Conservation (phyloP, 768 basidiomycete species). For the Auricularia sp. region DNA sequence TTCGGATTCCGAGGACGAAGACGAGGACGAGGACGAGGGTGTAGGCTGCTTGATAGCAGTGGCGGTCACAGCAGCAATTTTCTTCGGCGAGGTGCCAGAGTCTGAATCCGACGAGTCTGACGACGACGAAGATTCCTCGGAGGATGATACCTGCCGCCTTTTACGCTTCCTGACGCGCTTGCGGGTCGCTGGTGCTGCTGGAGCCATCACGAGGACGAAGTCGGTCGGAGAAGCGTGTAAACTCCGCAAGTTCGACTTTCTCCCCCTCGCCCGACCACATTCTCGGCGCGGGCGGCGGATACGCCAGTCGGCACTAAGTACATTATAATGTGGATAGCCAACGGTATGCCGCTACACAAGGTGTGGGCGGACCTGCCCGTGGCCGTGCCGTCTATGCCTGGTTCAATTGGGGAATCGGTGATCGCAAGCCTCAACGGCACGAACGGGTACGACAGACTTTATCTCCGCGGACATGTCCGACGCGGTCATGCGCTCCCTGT, state of each 20-base stretch:
- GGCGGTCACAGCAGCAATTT: background rate
- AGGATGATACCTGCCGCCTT: background rate
- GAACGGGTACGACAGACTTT: background rate
- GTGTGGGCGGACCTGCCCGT: constrained; percentile 11
- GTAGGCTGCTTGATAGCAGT: background rate
- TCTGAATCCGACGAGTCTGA: background rate
- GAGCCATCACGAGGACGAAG: background rate
- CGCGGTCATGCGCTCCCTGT: background rate
- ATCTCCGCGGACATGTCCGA: background rate
- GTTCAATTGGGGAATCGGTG: background rate
- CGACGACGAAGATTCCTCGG: background rate
- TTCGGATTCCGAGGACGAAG: background rate
- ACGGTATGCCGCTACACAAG: constrained; percentile 16
- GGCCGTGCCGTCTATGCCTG: background rate
- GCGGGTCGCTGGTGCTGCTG: background rate
- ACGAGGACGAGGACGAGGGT: background rate
- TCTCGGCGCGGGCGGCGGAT: constrained; percentile 19
- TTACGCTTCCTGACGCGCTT: background rate
- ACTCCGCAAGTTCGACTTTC: too few species aligned
- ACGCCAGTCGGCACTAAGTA: constrained; percentile 34
- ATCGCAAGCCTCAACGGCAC: background rate
- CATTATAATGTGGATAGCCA: constrained; percentile 35
- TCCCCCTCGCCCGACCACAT: constrained; percentile 14
- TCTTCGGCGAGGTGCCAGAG: background rate
- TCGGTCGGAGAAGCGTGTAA: too few species aligned